These are phyloP conservation scores for Torrubiellomyces zombiae DNA, from an alignment of 2,329 filamentous ascomycete species.

Conservation along the genomic window DNA sequence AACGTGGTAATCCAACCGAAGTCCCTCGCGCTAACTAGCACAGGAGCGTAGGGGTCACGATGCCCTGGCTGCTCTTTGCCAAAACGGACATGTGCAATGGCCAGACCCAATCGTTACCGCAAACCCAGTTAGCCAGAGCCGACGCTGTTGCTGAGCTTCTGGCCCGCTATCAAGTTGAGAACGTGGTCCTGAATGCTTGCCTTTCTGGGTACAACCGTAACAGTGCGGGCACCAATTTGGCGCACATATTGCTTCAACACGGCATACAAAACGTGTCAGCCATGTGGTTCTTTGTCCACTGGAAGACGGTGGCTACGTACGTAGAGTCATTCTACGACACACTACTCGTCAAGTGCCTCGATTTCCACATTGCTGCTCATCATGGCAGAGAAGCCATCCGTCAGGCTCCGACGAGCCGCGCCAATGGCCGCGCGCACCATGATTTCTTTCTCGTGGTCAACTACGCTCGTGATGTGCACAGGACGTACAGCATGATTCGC, in stretches of 20 bases:
- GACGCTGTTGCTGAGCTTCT: conserved; percentile 9
- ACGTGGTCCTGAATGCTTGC: conserved; percentile 13
- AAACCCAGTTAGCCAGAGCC: conserved; percentile 10
- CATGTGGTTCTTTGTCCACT: conserved; percentile 15
- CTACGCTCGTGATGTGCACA: conserved; percentile 9
- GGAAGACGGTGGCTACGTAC: conserved; percentile 12
- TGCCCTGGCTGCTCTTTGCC: conserved; percentile 12
- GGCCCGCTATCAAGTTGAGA: conserved; percentile 9
- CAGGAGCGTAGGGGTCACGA: conserved; percentile 6
- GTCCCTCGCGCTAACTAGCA: background rate
- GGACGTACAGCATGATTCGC: conserved; percentile 5
- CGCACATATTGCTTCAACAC: conserved; percentile 12
- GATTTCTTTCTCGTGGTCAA: conserved; percentile 16
- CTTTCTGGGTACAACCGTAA: conserved; percentile 13
- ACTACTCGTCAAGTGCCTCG: conserved; percentile 10
- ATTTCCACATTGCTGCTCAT: conserved; percentile 14
- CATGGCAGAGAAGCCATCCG: conserved; percentile 11
- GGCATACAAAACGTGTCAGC: conserved; percentile 12
- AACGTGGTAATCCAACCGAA: background rate
- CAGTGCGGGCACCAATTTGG: conserved; percentile 9
- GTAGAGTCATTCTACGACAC: conserved; percentile 12
- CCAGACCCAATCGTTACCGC: conserved; percentile 7
- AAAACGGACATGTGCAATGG: conserved; percentile 5
- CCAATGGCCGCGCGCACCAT: conserved; percentile 8
- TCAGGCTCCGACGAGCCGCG: conserved; percentile 7